These are phyloP conservation scores for Colletotrichum sp. DNA, from an alignment of 2,329 filamentous ascomycete species.

Conservation along the genomic window DNA sequence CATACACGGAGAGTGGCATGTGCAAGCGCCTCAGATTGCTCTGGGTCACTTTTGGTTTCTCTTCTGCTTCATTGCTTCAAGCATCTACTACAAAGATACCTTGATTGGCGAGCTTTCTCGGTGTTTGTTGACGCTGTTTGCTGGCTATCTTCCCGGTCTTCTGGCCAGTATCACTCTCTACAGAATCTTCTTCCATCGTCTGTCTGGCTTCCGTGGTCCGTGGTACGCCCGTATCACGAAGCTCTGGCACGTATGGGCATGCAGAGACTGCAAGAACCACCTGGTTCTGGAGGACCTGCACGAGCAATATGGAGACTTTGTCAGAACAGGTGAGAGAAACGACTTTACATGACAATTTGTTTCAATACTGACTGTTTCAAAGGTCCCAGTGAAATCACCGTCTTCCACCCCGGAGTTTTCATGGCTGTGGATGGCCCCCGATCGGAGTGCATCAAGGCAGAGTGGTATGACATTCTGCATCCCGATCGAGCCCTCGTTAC, in stretches of 20 bases:
- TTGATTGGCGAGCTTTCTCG: neutral
- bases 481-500: slow-evolving; percentile 24
- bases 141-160: slow-evolving; percentile 19
- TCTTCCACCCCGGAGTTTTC: slow-evolving; percentile 29
- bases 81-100: neutral
- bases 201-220: slow-evolving; percentile 40
- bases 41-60: slow-evolving; percentile 16
- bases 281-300: slow-evolving; percentile 24
- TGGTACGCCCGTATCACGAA: slow-evolving; percentile 38
- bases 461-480: slow-evolving; percentile 30
- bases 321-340: slow-evolving; percentile 26
- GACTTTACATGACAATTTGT: neutral
- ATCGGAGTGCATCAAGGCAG: slow-evolving; percentile 27
- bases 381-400: slow-evolving; percentile 27
- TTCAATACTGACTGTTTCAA: neutral
- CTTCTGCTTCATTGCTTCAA: slow-evolving; percentile 1
- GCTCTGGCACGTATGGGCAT: slow-evolving; percentile 35
- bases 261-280: slow-evolving; percentile 27
- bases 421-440: slow-evolving; percentile 27
- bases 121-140: neutral
- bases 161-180: slow-evolving; percentile 39
- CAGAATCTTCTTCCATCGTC: slow-evolving; percentile 42
- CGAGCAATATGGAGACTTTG: slow-evolving; percentile 27
- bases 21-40: slow-evolving; percentile 24
- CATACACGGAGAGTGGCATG: slow-evolving; percentile 29